These are phyloP conservation scores for Phytophthora cactorum DNA, from an alignment of 352 stramenopile species.

Conservation along the genomic window DNA sequence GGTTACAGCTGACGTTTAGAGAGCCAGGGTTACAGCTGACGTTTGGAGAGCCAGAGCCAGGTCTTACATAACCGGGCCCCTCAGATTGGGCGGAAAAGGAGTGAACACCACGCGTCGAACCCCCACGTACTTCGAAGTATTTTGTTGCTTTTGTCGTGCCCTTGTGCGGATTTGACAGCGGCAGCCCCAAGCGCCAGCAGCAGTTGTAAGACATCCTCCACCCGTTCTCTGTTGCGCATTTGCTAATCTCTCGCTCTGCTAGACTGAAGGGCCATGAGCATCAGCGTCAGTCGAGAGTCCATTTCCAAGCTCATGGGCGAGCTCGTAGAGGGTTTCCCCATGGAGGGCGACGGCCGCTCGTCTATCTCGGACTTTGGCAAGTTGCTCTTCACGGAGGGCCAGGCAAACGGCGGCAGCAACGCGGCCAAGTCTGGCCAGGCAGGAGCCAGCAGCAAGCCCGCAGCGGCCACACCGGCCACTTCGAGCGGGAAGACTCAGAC, in stretches of 20 bases:
- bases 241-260: constrained; percentile 7
- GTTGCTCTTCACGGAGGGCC: constrained; percentile 81
- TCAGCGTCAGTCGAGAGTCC: constrained; percentile 83
- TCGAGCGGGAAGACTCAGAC: not conserved
- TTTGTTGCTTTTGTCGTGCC: constrained; percentile 26
- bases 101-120: constrained; percentile 11
- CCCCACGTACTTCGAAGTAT: not conserved
- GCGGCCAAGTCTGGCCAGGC: constrained; percentile 2
- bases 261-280: constrained; percentile 49
- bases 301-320: constrained; percentile 89
- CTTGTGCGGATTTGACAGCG: constrained; percentile 11
- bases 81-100: constrained; percentile 8
- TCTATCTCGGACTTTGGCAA: constrained; percentile 91
- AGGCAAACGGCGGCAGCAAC: constrained; percentile 31
- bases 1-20: not conserved
- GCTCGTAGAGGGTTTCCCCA: constrained; percentile 82
- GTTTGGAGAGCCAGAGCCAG: constrained; percentile 19
- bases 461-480: not conserved
- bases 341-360: constrained; percentile 72
- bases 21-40: not conserved
- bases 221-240: constrained; percentile 23
- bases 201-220: constrained; percentile 7
- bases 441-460: constrained; percentile 4
- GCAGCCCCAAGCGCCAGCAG: not conserved
- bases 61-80: constrained; percentile 1